Evolutionary conservation across 2,329 filamentous ascomycete species (phyloP), one percentile per base, ranked within the genome.

Genomic region (Hypoxylon sp.): DNA sequence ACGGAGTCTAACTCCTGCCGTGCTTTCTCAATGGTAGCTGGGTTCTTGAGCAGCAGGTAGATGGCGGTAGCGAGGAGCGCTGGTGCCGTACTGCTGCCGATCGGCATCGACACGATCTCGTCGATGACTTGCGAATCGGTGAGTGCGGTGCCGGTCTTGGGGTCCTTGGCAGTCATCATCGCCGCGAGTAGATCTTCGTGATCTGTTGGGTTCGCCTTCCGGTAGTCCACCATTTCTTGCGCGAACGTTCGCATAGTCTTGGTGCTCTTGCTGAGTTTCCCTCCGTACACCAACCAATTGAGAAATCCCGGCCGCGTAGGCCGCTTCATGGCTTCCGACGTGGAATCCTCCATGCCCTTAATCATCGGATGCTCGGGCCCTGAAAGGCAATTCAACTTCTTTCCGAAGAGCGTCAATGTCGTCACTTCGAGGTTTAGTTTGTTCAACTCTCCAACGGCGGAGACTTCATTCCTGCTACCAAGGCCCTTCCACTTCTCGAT

Each of bases 81-180:
- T 1, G 82, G 82, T 3, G 82, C 79, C 0, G 82, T 85, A 71
- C 79, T 81, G 73, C 79, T 82, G 3, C 84, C 86, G 53, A 88
- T 87, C 41, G 90, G 83, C 79, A 91, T 90, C 2, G 85, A 84
- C 55, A 91, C 85, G 68, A 92, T 87, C 73, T 92, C 89, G 74
- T 91, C 87, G 49, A 89, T 82, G 50, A 91, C 83, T 62, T 86
- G 85, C 8, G 84, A 83, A 4, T 90, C 84, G 4, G 78, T 82
- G 67, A 92, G 79, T 2, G 76, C 77, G 61, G 82, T 79, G 26
- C 86, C 87, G 0, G 88, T 90, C 71, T 89, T 82, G 0, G 86
- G 84, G 66, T 92, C 89, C 41, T 80, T 82, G 11, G 79, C 82
- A 56, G 83, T 81, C 61, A 91, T 73, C 73, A 92, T 79, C 2